Evolutionary conservation across 371 early-diverging fungal species (phyloP).

Genomic region (Actinomortierella wolfii): DNA sequence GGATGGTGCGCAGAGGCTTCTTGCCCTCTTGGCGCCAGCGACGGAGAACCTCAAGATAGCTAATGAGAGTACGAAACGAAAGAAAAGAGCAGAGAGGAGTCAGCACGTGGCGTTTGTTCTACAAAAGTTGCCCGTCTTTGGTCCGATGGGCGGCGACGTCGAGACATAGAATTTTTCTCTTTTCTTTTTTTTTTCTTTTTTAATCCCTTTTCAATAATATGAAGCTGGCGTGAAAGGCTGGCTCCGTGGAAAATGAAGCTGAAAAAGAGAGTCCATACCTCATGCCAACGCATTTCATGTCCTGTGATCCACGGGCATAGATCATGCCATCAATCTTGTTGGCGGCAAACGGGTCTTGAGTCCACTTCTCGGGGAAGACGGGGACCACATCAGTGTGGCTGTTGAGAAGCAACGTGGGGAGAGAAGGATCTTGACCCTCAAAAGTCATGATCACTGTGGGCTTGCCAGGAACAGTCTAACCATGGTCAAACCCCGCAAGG

Average conservation of each 20-base stretch:
- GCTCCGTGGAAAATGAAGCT: not conserved
- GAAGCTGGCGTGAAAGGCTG: too few species aligned
- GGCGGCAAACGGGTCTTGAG: conserved; percentile 76
- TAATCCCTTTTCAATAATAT: too few species aligned
- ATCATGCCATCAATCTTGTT: conserved; percentile 67
- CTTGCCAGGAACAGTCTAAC: conserved; percentile 58
- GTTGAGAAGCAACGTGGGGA: conserved; percentile 72
- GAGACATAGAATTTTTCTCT: too few species aligned
- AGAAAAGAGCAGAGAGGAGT: not conserved
- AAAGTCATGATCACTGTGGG: conserved; percentile 75
- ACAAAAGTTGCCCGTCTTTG: too few species aligned
- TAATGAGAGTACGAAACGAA: not conserved
- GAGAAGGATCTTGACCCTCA: conserved; percentile 56
- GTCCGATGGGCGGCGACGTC: too few species aligned
- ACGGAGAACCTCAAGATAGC: conserved; percentile 80
- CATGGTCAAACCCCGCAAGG: too few species aligned
- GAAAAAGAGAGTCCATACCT: conserved; percentile 25
- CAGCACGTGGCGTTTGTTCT: too few species aligned
- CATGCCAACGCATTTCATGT: conserved; percentile 87
- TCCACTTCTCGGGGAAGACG: conserved; percentile 76
- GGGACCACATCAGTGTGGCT: conserved; percentile 89
- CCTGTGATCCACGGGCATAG: conserved; percentile 81
- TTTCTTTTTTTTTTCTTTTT: not conserved
- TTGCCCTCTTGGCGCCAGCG: conserved; percentile 53
- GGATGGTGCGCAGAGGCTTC: conserved; percentile 66